These are phyloP conservation scores for Suhomyces pyralidae DNA, from an alignment of 805 yeast genomes.

Conservation along the genomic window DNA sequence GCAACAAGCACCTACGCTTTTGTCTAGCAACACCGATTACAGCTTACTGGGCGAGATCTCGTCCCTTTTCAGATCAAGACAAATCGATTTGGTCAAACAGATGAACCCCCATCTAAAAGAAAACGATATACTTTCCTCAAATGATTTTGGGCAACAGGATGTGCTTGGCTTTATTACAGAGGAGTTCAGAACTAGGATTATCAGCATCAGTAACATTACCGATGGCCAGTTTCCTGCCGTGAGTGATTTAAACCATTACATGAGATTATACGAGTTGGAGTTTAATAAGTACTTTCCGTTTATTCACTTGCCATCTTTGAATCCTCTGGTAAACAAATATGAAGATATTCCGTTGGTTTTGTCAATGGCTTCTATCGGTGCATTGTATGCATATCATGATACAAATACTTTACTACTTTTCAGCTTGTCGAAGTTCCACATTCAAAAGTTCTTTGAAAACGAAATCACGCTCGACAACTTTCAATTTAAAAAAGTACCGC, in stretches of 20 bases:
- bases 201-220: slow-evolving; percentile 50
- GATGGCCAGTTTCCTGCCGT: slow-evolving; percentile 68
- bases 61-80: slow-evolving; percentile 61
- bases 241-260: slow-evolving; percentile 73
- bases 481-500: slow-evolving; percentile 52
- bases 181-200: slow-evolving; percentile 52
- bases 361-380: slow-evolving; percentile 87
- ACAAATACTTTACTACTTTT: slow-evolving; percentile 69
- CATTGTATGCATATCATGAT: slow-evolving; percentile 78
- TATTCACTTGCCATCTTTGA: slow-evolving; percentile 66
- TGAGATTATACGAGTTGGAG: slow-evolving; percentile 69
- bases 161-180: slow-evolving; percentile 17
- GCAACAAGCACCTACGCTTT: slow-evolving; percentile 13
- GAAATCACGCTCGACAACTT: slow-evolving; percentile 44
- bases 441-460: slow-evolving; percentile 62
- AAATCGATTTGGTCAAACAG: slow-evolving; percentile 60
- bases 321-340: slow-evolving; percentile 38
- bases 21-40: slow-evolving; percentile 16
- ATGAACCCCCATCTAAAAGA: slow-evolving; percentile 12
- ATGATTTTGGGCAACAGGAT: slow-evolving; percentile 6
- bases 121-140: background rate
- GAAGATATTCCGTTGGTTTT: slow-evolving; percentile 63
- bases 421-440: slow-evolving; percentile 62
- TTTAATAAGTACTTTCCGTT: slow-evolving; percentile 83
- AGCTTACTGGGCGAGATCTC: slow-evolving; percentile 45